Evolutionary conservation across 176 grass and related monocot genomes (phyloP).

Genomic region (Eleusine coracana): DNA sequence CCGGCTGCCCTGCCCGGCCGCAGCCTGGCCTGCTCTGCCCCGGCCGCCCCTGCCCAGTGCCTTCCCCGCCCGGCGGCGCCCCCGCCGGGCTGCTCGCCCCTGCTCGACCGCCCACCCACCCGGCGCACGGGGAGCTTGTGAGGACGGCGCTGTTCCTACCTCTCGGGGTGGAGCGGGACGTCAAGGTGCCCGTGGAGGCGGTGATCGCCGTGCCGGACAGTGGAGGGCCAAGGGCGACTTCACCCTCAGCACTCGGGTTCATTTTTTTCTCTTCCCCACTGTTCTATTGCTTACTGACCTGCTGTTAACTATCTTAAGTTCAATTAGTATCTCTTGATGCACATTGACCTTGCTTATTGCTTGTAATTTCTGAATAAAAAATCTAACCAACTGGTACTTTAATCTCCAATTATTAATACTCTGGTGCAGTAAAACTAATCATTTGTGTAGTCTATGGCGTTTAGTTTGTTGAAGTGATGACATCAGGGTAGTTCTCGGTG

Average conservation of each 20-base stretch:
- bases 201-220: slow-evolving; percentile 29
- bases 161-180: too few species aligned
- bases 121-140: too few species aligned
- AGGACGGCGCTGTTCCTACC: too few species aligned
- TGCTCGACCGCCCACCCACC: too few species aligned
- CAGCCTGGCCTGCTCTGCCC: too few species aligned
- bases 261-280: slow-evolving; percentile 20
- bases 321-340: not conserved
- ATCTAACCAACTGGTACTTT: not conserved
- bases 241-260: slow-evolving; percentile 60
- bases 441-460: not conserved
- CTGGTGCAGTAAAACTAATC: not conserved
- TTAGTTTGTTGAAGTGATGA: not conserved
- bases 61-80: too few species aligned
- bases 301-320: not conserved
- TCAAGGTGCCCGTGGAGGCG: too few species aligned
- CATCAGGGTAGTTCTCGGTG: not conserved
- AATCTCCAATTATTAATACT: not conserved
- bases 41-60: too few species aligned
- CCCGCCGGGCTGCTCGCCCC: too few species aligned
- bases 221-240: slow-evolving; percentile 61
- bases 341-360: not conserved
- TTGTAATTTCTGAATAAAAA: too few species aligned
- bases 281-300: not conserved
- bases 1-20: too few species aligned